Conservation (phyloP, 2,329 filamentous ascomycete species). For the Penicillium crustosum region DNA sequence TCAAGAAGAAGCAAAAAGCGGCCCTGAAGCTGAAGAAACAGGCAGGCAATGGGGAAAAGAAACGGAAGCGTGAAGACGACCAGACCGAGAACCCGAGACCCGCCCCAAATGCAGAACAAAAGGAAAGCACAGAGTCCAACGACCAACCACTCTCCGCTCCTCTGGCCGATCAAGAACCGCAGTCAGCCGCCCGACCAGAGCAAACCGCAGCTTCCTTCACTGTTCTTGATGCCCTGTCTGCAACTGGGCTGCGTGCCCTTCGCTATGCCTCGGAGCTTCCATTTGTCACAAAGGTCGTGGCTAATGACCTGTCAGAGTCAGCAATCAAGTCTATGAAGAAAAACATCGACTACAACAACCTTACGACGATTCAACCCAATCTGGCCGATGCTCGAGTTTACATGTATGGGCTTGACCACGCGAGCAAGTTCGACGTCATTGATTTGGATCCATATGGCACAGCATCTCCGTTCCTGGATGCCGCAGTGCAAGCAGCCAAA, state of each 20-base stretch:
- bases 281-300: conserved; percentile 75
- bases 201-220: conserved; percentile 57
- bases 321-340: conserved; percentile 78
- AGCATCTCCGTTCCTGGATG: conserved; percentile 87
- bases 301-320: conserved; percentile 80
- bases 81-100: conserved; percentile 19
- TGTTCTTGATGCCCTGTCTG: conserved; percentile 93
- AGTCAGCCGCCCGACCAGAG: conserved; percentile 24
- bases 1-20: conserved; percentile 52
- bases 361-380: conserved; percentile 71
- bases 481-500: conserved; percentile 79
- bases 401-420: conserved; percentile 69
- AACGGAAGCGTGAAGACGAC: conserved; percentile 38
- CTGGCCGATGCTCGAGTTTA: conserved; percentile 82
- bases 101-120: conserved; percentile 19
- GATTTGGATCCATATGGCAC: conserved; percentile 96
- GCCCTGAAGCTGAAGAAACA: conserved; percentile 40
- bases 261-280: conserved; percentile 91
- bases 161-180: not conserved
- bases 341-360: conserved; percentile 80
- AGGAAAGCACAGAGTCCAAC: conserved; percentile 17
- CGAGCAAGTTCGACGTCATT: conserved; percentile 80
- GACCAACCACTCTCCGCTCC: conserved; percentile 7
- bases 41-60: conserved; percentile 37
- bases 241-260: conserved; percentile 84